Percentiles rank a stretch among this genome's conserved stretches.
These are phyloP conservation scores for Cordyceps cateniannulata DNA, from an alignment of 2,329 filamentous ascomycete species.

Conservation along the genomic window DNA sequence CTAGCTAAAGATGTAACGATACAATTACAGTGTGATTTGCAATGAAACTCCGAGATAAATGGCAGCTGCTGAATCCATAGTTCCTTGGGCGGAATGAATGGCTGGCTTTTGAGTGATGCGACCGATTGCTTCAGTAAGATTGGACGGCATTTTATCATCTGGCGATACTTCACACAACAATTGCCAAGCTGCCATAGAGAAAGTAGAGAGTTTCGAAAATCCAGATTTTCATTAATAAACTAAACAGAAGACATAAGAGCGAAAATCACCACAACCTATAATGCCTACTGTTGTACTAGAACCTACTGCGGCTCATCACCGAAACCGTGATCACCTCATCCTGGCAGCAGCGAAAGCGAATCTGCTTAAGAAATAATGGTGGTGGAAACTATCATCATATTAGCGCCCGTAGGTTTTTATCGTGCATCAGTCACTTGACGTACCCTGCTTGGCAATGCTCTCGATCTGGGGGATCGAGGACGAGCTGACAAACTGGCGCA, in stretches of 20 bases:
- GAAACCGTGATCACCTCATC: not conserved
- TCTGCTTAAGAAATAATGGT: slow-evolving; percentile 7
- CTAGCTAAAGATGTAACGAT: too few relatives aligned
- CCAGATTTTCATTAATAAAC: not conserved
- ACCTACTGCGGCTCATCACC: not conserved
- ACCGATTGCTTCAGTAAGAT: too few relatives aligned
- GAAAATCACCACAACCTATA: not conserved
- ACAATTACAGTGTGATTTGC: too few relatives aligned
- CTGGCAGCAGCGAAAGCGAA: not conserved
- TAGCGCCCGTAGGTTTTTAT: not conserved
- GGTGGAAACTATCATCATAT: not conserved
- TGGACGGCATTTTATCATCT: too few relatives aligned
- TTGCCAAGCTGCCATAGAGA: too few relatives aligned
- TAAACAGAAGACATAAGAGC: not conserved
- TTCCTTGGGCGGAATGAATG: too few relatives aligned
- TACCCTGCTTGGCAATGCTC: slow-evolving; percentile 22
- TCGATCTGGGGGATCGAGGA: slow-evolving; percentile 23
- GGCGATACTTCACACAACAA: too few relatives aligned
- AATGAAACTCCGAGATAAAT: too few relatives aligned
- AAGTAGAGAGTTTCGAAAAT: not conserved
- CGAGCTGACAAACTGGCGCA: slow-evolving; percentile 25
- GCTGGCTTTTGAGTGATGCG: too few relatives aligned
- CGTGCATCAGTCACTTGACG: not conserved
- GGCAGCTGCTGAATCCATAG: too few relatives aligned
- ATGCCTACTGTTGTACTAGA: not conserved